Percentiles rank a stretch among this genome's conserved stretches.
These are phyloP conservation scores for Musa itinerans DNA, from an alignment of 176 grass and related monocot genomes.

Conservation along the genomic window DNA sequence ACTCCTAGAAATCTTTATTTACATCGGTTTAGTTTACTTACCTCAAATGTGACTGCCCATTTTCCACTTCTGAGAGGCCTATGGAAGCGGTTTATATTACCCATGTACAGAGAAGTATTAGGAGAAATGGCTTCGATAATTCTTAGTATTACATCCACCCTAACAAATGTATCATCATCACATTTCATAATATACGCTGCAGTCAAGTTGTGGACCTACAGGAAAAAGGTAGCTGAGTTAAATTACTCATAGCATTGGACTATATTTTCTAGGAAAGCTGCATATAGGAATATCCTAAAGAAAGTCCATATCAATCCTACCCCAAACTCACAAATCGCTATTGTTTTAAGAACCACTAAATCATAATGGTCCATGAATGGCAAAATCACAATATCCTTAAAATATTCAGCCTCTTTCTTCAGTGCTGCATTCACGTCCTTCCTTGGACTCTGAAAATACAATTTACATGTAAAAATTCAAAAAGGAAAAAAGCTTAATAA, in stretches of 20 bases:
- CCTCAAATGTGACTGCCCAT: slow-evolving; percentile 78
- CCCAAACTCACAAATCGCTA: slow-evolving; percentile 84
- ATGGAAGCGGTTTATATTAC: slow-evolving; percentile 77
- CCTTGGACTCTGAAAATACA: slow-evolving; percentile 67
- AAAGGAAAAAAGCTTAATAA: neutral
- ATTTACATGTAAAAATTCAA: slow-evolving; percentile 4
- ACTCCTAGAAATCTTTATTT: neutral
- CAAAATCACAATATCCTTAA: slow-evolving; percentile 72
- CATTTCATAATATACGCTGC: slow-evolving; percentile 86
- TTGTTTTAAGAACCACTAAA: slow-evolving; percentile 93
- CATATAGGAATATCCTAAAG: neutral
- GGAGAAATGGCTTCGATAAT: slow-evolving; percentile 44
- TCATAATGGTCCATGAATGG: slow-evolving; percentile 91
- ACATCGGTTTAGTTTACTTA: slow-evolving; percentile 12
- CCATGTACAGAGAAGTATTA: slow-evolving; percentile 68
- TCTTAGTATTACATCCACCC: slow-evolving; percentile 64
- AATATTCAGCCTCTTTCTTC: slow-evolving; percentile 90
- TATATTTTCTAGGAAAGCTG: neutral
- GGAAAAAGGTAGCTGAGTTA: neutral
- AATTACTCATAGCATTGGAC: neutral
- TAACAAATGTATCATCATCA: slow-evolving; percentile 75
- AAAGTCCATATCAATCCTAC: slow-evolving; percentile 24
- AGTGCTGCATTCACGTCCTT: slow-evolving; percentile 89
- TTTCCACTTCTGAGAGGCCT: slow-evolving; percentile 73
- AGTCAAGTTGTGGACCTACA: slow-evolving; percentile 62